Evolutionary conservation across 345 rosid species (phyloP), one percentile per base, ranked within the genome.

Genomic region (Limnanthes douglasii): DNA sequence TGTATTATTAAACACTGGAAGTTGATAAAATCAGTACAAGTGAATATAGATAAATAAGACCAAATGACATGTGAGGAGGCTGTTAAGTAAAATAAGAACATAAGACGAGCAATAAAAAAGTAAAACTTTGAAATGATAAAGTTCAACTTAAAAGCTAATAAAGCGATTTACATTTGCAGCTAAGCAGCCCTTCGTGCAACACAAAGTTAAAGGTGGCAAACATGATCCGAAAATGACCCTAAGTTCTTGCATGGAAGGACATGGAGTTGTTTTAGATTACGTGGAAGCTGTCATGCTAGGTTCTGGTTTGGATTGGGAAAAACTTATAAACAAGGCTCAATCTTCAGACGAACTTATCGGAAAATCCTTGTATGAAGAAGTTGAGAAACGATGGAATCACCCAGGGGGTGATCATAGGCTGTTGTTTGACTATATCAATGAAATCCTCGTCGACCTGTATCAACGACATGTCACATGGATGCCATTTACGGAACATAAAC

Each of bases 291-390:
- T 60, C 15, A 39, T 75, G 60, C 56, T 43, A 37, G 31, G 52
- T 33, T 53, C 67, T 3, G 48, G 46, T 24, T 46, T 47, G 30
- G 39, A 40, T 43, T 71, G 73, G 76, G 69, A 60, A 39, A 56
- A 65, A 12, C 51, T 71, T 13, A 8, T 41, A 16, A 11, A 4
- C 8, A 65, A 60, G 47, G 48, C 37, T 32, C n/a, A n/a, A n/a
- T n/a, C n/a, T n/a, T 43, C 72, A 12, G 64, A 59, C 33, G 59
- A 53, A 46, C 40, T 53, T 45, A 54, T 59, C 11, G 45, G 38
- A 5, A 43, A 41, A 22, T 46, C 60, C 36, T 40, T 73, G 28
- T 30, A 43, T 10, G 50, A 58, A 4, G 54, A 45, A 14, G 21
- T 41, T 11, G 43, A 54, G 38, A 22, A 18, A 14, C 31, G 39